Conservation (phyloP, 345 rosid genomes). For the Alliaria petiolata region DNA sequence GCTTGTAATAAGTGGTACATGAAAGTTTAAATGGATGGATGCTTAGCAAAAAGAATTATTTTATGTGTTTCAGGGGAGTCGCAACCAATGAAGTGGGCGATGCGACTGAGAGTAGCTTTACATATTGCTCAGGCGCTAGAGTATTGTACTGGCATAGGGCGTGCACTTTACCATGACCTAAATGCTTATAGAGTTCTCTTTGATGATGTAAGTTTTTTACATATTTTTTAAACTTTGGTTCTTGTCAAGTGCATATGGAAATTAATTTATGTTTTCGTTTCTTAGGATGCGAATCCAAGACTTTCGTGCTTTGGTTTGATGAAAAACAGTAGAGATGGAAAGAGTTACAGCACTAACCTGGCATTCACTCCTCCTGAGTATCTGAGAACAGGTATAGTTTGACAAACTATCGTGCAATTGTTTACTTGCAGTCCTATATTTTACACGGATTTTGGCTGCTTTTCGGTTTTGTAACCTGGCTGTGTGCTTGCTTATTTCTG, state of each 20-base stretch:
- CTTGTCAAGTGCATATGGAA: background rate
- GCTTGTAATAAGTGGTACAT: too few species aligned
- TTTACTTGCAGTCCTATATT: background rate
- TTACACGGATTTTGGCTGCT: background rate
- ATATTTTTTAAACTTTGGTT: background rate
- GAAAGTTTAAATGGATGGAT: background rate
- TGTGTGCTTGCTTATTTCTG: conserved; percentile 10
- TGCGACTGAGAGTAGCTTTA: conserved; percentile 79
- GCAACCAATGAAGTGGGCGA: conserved; percentile 94
- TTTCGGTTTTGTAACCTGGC: background rate
- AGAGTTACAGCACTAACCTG: conserved; percentile 88
- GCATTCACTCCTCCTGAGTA: conserved; percentile 96
- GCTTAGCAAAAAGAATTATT: background rate
- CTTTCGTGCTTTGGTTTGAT: conserved; percentile 85
- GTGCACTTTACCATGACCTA: conserved; percentile 83
- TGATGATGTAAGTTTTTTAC: conserved; percentile 50
- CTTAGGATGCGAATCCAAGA: conserved; percentile 79
- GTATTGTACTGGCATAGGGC: conserved; percentile 73
- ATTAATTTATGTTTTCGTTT: conserved; percentile 2
- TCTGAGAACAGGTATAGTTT: conserved; percentile 62
- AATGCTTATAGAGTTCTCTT: conserved; percentile 87
- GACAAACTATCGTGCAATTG: background rate
- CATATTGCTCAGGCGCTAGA: conserved; percentile 87
- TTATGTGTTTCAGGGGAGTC: conserved; percentile 60
- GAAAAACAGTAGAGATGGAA: conserved; percentile 92